phyloP scores from a whole-genome alignment of 139 green algal genomes.

The Zygnema cylindricum region DNA sequence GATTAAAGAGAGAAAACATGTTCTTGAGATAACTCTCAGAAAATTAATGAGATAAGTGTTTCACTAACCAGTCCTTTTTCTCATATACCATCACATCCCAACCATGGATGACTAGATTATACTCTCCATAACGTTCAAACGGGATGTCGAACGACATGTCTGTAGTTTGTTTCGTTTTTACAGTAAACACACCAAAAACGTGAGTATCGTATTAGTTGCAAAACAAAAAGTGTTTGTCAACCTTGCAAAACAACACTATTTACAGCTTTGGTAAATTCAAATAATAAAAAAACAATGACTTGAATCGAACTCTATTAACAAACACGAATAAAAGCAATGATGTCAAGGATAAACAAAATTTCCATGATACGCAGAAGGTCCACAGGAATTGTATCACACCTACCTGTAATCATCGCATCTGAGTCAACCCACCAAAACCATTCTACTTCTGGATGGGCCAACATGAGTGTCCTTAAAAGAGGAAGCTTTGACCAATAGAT shows the following conservation, averaged over 20 bases:
- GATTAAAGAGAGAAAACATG: too few species aligned
- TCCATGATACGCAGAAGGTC: too few species aligned
- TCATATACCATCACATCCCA: constrained; percentile 17
- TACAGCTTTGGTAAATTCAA: not conserved
- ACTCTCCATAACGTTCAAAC: not conserved
- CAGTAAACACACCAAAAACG: too few species aligned
- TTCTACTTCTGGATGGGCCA: constrained; percentile 32
- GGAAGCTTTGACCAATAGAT: constrained; percentile 51
- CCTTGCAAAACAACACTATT: not conserved
- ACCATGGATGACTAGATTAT: constrained; percentile 3
- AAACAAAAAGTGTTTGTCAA: not conserved
- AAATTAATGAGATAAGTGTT: too few species aligned
- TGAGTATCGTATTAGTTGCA: too few species aligned
- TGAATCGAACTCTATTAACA: not conserved
- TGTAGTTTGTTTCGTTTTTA: too few species aligned
- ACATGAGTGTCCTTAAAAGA: constrained; percentile 23
- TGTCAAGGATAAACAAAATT: too few species aligned
- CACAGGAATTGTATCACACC: too few species aligned
- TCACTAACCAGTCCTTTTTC: constrained; percentile 36
- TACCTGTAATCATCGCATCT: constrained; percentile 48
- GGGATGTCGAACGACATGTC: constrained; percentile 38
- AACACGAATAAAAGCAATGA: not conserved
- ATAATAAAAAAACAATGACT: not conserved
- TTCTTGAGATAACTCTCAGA: too few species aligned
- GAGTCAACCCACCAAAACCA: constrained; percentile 55